phyloP scores from a whole-genome alignment of 2,329 filamentous ascomycete species.

The Monosporascus sp. region DNA sequence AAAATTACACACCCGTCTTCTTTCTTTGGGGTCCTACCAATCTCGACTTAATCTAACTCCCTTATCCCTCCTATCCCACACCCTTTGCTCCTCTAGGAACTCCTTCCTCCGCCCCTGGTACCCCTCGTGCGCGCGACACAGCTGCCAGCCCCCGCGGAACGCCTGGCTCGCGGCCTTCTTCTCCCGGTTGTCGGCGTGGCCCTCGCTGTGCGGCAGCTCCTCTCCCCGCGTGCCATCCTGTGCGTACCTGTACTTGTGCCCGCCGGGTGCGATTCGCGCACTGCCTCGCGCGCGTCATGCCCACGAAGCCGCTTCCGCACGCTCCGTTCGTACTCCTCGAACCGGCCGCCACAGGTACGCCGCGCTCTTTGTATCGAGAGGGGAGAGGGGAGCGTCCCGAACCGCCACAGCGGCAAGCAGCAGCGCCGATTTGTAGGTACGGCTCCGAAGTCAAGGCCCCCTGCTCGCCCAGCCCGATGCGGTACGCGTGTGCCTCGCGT shows the following conservation, averaged over 20 bases:
- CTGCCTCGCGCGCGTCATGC: constrained; percentile 56
- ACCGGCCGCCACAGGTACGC: constrained; percentile 41
- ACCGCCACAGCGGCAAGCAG: constrained; percentile 52
- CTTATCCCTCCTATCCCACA: constrained; percentile 5
- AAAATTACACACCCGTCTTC: too few species aligned
- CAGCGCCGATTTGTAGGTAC: constrained; percentile 58
- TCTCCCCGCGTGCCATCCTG: constrained; percentile 29
- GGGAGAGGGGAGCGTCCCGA: constrained; percentile 44
- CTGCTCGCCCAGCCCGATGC: constrained; percentile 55
- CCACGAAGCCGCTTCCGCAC: constrained; percentile 53
- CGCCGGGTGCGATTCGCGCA: constrained; percentile 43
- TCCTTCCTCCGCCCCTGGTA: constrained; percentile 39
- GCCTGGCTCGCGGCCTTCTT: constrained; percentile 44
- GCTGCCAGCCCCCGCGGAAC: constrained; percentile 45
- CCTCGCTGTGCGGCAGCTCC: constrained; percentile 37
- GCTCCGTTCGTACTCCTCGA: constrained; percentile 46
- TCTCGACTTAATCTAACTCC: too few species aligned
- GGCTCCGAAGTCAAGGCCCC: constrained; percentile 59
- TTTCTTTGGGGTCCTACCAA: too few species aligned
- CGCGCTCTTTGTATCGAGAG: constrained; percentile 47
- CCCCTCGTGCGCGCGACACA: constrained; percentile 36
- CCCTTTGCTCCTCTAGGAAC: constrained; percentile 40
- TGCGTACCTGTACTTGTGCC: constrained; percentile 51
- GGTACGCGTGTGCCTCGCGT: constrained; percentile 37
- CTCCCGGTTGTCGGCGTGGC: constrained; percentile 38